A percentile compares a stretch with the other conserved stretches of the same genome.
Conservation (phyloP, 805 yeast genomes). For the Saturnispora zaruensis region DNA sequence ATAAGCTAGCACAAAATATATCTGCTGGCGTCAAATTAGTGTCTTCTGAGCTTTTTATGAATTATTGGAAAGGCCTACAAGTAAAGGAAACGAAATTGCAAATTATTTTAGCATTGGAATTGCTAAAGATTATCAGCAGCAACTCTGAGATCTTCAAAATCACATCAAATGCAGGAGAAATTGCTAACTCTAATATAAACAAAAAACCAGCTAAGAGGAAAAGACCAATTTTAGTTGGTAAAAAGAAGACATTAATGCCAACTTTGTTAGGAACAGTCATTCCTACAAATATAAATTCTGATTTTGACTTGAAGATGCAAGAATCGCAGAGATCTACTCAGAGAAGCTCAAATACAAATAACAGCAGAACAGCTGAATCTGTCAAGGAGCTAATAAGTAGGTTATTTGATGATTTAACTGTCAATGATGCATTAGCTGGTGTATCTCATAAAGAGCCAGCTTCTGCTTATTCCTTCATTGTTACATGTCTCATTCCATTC, state of each 20-base stretch:
- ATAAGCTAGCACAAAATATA: neutral
- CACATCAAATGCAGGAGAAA: neutral
- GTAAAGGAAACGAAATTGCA: conserved; percentile 26
- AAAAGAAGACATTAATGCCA: conserved; percentile 27
- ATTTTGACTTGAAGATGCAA: conserved; percentile 21
- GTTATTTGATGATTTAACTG: conserved; percentile 26
- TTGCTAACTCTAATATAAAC: neutral
- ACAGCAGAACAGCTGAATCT: neutral
- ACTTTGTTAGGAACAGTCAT: conserved; percentile 27
- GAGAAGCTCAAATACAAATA: neutral
- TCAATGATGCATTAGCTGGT: conserved; percentile 28
- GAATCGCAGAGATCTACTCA: neutral
- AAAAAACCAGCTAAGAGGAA: conserved; percentile 2
- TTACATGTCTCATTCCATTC: conserved; percentile 24
- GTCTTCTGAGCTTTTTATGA: conserved; percentile 6
- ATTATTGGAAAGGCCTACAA: conserved; percentile 14
- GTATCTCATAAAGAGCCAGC: conserved; percentile 19
- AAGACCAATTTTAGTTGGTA: conserved; percentile 18
- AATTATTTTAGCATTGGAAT: conserved; percentile 23
- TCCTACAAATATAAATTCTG: conserved; percentile 19
- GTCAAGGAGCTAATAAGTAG: conserved; percentile 15
- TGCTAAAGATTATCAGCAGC: conserved; percentile 16
- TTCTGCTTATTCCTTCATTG: conserved; percentile 24
- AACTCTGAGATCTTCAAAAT: neutral
- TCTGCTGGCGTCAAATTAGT: conserved; percentile 1